Percentiles rank a stretch among this genome's conserved stretches.
Evolutionary conservation across 75 land plant genomes (phyloP).

Genomic region (Ceratopteris richardii): DNA sequence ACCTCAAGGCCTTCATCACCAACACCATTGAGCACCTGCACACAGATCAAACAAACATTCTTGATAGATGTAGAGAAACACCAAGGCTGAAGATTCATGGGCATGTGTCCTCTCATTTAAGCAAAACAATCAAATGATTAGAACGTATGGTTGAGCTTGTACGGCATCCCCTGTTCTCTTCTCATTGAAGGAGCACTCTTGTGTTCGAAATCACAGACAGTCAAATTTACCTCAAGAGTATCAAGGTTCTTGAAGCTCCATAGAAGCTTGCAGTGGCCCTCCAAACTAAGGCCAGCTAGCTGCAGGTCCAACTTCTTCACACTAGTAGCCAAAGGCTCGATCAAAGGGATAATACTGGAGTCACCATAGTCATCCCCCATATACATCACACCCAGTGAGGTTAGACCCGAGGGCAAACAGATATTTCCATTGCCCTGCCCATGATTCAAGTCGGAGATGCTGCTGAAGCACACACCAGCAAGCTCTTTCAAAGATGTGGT

Average conservation of each 20-base stretch:
- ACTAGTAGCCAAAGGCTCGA: slow-evolving; percentile 29
- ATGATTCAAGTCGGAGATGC: too few species aligned
- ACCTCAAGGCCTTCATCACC: slow-evolving; percentile 87
- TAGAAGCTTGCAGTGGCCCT: slow-evolving; percentile 62
- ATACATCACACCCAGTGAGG: slow-evolving; percentile 52
- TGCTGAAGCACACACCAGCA: slow-evolving; percentile 45
- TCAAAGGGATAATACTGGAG: slow-evolving; percentile 24
- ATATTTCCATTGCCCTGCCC: neutral
- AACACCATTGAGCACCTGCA: slow-evolving; percentile 71
- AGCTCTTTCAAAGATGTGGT: slow-evolving; percentile 65
- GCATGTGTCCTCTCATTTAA: too few species aligned
- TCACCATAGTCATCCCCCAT: slow-evolving; percentile 45
- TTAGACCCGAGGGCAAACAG: slow-evolving; percentile 44
- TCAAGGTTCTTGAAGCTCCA: slow-evolving; percentile 69
- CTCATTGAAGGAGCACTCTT: too few species aligned
- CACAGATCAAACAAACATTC: too few species aligned
- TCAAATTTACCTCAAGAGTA: slow-evolving; percentile 71
- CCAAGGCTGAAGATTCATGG: too few species aligned
- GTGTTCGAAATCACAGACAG: too few species aligned
- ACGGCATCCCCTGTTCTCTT: too few species aligned
- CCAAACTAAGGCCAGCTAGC: slow-evolving; percentile 50
- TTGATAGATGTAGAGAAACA: too few species aligned
- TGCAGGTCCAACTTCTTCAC: slow-evolving; percentile 72
- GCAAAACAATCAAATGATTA: too few species aligned
- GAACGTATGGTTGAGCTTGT: too few species aligned